These are phyloP conservation scores for Primulina eburnea DNA, from an alignment of 257 asterid species.

Conservation along the genomic window DNA sequence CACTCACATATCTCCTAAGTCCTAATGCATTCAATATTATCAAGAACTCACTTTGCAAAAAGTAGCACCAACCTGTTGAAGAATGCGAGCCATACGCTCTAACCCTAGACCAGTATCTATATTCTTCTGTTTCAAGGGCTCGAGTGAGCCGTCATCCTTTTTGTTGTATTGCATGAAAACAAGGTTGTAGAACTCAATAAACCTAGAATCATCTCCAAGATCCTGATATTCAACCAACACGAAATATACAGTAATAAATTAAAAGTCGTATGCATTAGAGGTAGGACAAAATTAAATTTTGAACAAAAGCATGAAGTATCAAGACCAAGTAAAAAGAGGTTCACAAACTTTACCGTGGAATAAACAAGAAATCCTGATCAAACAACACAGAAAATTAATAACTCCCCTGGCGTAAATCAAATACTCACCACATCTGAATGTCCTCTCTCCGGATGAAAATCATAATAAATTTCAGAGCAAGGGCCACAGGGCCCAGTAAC, in stretches of 20 bases:
- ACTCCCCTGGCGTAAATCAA: conserved; percentile 4
- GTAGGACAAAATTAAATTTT: neutral
- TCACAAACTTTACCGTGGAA: conserved; percentile 17
- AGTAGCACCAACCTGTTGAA: conserved; percentile 53
- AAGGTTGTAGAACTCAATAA: conserved; percentile 96
- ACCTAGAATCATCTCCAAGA: conserved; percentile 90
- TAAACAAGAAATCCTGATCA: conserved; percentile 12
- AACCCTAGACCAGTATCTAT: conserved; percentile 96
- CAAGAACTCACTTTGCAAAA: neutral
- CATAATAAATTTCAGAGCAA: conserved; percentile 90
- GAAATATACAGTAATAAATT: conserved; percentile 9
- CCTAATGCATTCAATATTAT: neutral
- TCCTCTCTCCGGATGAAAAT: conserved; percentile 86
- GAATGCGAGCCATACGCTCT: conserved; percentile 96
- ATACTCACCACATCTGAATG: conserved; percentile 63
- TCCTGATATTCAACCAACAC: conserved; percentile 50
- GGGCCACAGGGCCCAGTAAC: conserved; percentile 97
- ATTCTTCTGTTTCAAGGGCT: conserved; percentile 91
- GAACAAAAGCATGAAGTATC: conserved; percentile 4
- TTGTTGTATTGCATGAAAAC: conserved; percentile 93
- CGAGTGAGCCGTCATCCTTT: conserved; percentile 91
- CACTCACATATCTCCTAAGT: neutral
- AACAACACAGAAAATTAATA: conserved; percentile 10
- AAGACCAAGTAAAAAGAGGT: conserved; percentile 14
- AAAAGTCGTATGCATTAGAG: neutral